Base-by-base conservation (phyloP, 1,139 yeast genomes). In the Trichomonascaceae sp. region DNA sequence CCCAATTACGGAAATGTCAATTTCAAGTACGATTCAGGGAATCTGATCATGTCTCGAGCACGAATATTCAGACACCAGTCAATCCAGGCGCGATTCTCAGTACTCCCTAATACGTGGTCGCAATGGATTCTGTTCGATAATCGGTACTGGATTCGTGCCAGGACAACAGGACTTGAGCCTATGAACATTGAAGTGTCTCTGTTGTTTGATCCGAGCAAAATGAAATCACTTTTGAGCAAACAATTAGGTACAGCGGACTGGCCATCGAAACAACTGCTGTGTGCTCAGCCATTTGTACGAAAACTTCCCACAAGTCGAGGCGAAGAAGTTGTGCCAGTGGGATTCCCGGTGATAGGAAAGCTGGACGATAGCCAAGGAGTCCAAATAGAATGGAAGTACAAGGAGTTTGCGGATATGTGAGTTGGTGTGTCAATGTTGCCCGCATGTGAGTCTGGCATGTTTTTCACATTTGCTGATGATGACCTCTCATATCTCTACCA, bases 121-220 rank as follows among this genome's bases (percentile, higher is more conserved):
- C 49, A 49, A 0, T 67, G 69, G 70, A 43, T 46, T 18, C 53
- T 66, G 15, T 52, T 66, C 15, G 71, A 68, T 47, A 58, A 63
- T 45, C 55, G 71, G 36, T 65, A 63, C 55, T 66, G 67, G 67
- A 45, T 68, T 20, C 58, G 70, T 7, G 53, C 51, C 27, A 48
- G 43, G 39, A 13, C 53, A 12, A 8, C 30, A 8, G 38, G 20
- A 2, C 20, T 38, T 4, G 36, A 12, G 13, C 41, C 43, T 24
- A 3, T 46, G 4, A n/a, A 18, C 5, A 10, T 45, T 4, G 38
- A 24, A 2, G 22, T 46, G 10, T 12, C 20, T 24, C 24, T 50
- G 45, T 45, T 19, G 45, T 45, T 38, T 19, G 45, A 43, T 10
- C 32, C 46, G 10, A 27, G 27, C 24, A 18, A 10, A 9, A 38